Base-by-base conservation (phyloP, 108 stramenopile species). In the Epipyxis sp. region DNA sequence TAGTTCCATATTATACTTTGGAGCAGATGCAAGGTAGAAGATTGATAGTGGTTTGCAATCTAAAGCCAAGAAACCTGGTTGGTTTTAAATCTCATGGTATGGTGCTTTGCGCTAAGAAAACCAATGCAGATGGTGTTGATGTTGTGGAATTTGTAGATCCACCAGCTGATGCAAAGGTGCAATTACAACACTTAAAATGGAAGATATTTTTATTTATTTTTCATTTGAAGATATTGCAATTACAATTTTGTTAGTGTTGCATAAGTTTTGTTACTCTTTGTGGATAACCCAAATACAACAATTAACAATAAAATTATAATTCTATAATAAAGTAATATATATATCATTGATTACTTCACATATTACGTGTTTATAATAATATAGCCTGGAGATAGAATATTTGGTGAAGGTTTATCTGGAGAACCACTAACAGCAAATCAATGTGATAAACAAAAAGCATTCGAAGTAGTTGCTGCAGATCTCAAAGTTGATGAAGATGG, bases 361-460 rank as follows among this genome's bases (percentile, higher is more conserved):
- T n/a, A n/a, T n/a, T n/a, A n/a, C n/a, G n/a, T n/a, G n/a, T n/a
- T n/a, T n/a, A n/a, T n/a, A n/a, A n/a, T n/a, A n/a, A n/a, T n/a
- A n/a, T n/a, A n/a, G 13, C 79, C 93, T 40, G 98, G 98, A 0
- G 96, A 96, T 72, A 86, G 95, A 27, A 88, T 98, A 1, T 86
- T 87, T 25, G 93, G 93, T 83, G 92, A 92, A 57, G 96, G 94
- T 27, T 80, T 97, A 59, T 40, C 91, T 13, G 61, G 3, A 1
- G 80, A 90, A 77, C 94, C 97, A 0, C 80, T 81, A 25, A 80
- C 90, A 1, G 88, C 88, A 0, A 77, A 92, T 0, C 93, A 94
- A 77, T 87, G 97, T 29, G 91, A 91, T 58, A 99, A 99, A 92
- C 94, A 96, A 83, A 99, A 99, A 82, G 83, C 94, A n/a, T 95